Evolutionary conservation across 768 basidiomycete species (phyloP).

Genomic region (Lyophyllum atratum): DNA sequence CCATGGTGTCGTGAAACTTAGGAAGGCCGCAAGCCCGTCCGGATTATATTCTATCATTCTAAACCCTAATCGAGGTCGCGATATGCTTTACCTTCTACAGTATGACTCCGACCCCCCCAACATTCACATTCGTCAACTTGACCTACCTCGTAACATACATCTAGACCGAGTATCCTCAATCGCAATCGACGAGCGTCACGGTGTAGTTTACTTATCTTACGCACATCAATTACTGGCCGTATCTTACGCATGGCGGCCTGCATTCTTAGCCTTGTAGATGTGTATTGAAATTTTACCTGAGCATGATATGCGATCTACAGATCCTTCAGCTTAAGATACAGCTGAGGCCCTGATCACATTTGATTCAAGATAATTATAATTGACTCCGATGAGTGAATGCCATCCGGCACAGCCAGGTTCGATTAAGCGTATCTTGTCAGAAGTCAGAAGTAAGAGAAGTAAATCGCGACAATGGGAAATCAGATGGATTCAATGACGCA

Average conservation of each 20-base stretch:
- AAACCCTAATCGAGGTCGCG: too few species aligned
- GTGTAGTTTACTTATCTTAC: conserved; percentile 15
- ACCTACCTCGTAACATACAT: conserved; percentile 7
- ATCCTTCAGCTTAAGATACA: too few species aligned
- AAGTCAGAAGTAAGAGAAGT: too few species aligned
- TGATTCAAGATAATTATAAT: too few species aligned
- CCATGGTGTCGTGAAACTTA: not conserved
- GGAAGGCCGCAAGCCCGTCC: conserved; percentile 2
- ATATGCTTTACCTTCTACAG: conserved; percentile 7
- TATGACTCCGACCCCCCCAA: not conserved
- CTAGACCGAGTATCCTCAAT: conserved; percentile 2
- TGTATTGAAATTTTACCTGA: too few species aligned
- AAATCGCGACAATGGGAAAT: not conserved
- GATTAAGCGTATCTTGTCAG: too few species aligned
- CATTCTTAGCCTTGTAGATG: too few species aligned
- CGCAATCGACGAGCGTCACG: conserved; percentile 14
- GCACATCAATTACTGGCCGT: conserved; percentile 9
- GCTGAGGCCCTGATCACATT: too few species aligned
- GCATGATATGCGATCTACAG: too few species aligned
- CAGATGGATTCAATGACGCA: conserved; percentile 47
- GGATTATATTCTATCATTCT: conserved; percentile 7
- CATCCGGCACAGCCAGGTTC: too few species aligned
- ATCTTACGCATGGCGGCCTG: conserved; percentile 16
- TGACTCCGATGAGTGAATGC: too few species aligned
- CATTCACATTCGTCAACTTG: conserved; percentile 2